A percentile compares a stretch with the other conserved stretches of the same genome.
phyloP scores from a whole-genome alignment of 306 rosid genomes.

The Luffa acutangula region DNA sequence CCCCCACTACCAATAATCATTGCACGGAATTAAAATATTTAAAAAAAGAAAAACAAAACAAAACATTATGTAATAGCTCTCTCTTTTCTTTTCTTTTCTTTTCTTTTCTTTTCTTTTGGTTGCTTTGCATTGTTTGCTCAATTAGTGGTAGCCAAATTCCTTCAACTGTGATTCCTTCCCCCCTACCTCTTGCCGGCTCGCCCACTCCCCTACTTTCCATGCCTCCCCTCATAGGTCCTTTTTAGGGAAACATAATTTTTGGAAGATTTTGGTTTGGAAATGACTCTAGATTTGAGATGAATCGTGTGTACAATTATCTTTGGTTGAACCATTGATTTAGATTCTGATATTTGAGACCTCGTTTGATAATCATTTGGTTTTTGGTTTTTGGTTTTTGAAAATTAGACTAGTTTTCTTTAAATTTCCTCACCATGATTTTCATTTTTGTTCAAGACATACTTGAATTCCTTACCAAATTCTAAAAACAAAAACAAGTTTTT shows the following conservation, averaged over 20 bases:
- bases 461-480: no score
- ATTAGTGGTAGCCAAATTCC: conserved; percentile 34
- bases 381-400: no score
- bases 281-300: not conserved
- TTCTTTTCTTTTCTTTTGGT: not conserved
- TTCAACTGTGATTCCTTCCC: not conserved
- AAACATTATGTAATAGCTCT: conserved; percentile 30
- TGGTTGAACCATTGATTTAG: not conserved
- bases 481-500: no score
- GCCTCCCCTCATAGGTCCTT: not conserved
- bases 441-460: no score
- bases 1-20: conserved; percentile 46
- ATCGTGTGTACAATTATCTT: not conserved
- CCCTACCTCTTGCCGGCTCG: not conserved
- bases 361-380: no score
- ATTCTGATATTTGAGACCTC: not conserved
- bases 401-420: no score
- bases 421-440: no score
- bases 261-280: not conserved
- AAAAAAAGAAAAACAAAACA: conserved; percentile 13
- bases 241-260: not conserved
- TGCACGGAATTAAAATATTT: conserved; percentile 36
- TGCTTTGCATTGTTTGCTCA: conserved; percentile 11
- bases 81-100: not conserved
- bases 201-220: not conserved